Evolutionary conservation across 2,329 filamentous ascomycete species (phyloP).

Genomic region (Fusarium nodosum): DNA sequence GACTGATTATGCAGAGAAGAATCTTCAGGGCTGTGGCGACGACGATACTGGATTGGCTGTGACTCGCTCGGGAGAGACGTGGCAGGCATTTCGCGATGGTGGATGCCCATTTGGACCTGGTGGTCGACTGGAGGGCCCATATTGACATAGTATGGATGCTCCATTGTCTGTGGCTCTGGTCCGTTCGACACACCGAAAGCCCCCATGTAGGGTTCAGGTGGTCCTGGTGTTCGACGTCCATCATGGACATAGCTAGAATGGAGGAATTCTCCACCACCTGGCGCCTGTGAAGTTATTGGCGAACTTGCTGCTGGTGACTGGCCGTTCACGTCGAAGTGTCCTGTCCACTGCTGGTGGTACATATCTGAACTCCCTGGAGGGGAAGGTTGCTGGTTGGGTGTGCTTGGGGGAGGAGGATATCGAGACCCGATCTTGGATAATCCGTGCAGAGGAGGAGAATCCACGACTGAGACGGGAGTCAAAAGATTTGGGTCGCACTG

Average conservation of each 20-base stretch:
- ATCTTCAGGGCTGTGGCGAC: constrained; percentile 48
- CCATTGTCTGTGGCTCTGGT: constrained; percentile 46
- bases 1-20: constrained; percentile 18
- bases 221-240: constrained; percentile 56
- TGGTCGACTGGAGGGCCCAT: constrained; percentile 45
- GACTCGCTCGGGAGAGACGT: constrained; percentile 46
- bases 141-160: constrained; percentile 51
- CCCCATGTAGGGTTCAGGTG: constrained; percentile 56
- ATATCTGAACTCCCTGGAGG: constrained; percentile 64
- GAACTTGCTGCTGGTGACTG: constrained; percentile 60
- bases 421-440: constrained; percentile 58
- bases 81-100: constrained; percentile 46
- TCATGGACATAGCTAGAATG: constrained; percentile 56
- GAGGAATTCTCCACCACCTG: constrained; percentile 54
- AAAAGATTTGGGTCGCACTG: constrained; percentile 61
- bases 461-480: constrained; percentile 65
- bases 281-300: constrained; percentile 60
- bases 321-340: constrained; percentile 58
- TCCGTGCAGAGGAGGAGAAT: constrained; percentile 63
- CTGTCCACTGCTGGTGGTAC: constrained; percentile 58
- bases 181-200: constrained; percentile 55
- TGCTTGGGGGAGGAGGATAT: constrained; percentile 57
- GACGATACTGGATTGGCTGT: constrained; percentile 43
- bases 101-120: constrained; percentile 45
- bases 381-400: constrained; percentile 60